Conservation (phyloP, 371 early-diverging fungal genomes). For the Mucor circinelloides region DNA sequence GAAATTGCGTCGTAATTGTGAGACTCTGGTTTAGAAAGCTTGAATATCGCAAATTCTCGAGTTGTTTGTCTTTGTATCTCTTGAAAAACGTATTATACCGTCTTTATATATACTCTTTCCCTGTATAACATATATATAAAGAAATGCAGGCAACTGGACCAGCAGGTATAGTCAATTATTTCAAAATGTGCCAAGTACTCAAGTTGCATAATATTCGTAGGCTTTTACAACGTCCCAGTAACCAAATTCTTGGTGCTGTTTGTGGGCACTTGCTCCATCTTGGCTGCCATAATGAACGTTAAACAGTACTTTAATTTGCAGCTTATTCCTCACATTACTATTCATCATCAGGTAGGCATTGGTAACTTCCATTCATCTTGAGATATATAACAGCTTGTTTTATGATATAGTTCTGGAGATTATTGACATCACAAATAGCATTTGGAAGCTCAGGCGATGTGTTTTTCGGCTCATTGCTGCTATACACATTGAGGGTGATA, state of each 20-base stretch:
- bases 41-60: neutral
- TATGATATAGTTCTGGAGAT: slow-evolving; percentile 58
- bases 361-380: neutral
- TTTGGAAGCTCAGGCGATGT: slow-evolving; percentile 70
- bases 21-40: neutral
- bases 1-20: slow-evolving; percentile 1
- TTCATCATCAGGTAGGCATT: slow-evolving; percentile 65
- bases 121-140: neutral
- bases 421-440: slow-evolving; percentile 59
- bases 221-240: slow-evolving; percentile 72
- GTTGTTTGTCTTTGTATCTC: neutral
- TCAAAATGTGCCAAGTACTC: neutral
- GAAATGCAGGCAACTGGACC: slow-evolving; percentile 40
- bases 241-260: slow-evolving; percentile 65
- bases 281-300: slow-evolving; percentile 57
- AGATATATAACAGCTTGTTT: neutral
- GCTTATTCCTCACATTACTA: slow-evolving; percentile 65
- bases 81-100: neutral
- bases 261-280: slow-evolving; percentile 59
- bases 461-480: slow-evolving; percentile 65
- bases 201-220: slow-evolving; percentile 22
- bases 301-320: slow-evolving; percentile 64
- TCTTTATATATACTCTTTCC: neutral
- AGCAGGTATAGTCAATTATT: slow-evolving; percentile 19
- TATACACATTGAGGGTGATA: slow-evolving; percentile 69